Percentiles rank a stretch among this genome's conserved stretches.
Evolutionary conservation across 768 basidiomycete species (phyloP).

Genomic region (Scleroderma citrinum): DNA sequence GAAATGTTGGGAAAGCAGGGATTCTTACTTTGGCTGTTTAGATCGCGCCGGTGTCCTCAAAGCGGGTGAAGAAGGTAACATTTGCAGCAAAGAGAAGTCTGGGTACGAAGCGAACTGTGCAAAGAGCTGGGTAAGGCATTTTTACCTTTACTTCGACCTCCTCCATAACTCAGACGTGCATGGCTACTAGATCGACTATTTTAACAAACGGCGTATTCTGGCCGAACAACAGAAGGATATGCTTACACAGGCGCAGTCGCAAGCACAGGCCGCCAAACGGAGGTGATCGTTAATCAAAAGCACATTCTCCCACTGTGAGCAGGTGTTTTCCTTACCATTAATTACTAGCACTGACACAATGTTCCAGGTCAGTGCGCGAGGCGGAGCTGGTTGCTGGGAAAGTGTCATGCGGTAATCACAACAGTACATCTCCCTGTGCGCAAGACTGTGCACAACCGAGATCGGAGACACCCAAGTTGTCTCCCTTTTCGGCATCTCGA

Average conservation of each 20-base stretch:
- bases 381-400: no score
- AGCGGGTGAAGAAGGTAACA: constrained; percentile 62
- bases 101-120: constrained; percentile 72
- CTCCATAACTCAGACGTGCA: neutral
- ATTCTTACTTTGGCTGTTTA: constrained; percentile 81
- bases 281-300: neutral
- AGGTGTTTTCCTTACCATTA: neutral
- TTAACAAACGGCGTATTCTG: constrained; percentile 84
- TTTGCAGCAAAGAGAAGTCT: constrained; percentile 52
- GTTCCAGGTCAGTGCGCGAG: neutral
- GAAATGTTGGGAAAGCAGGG: constrained; percentile 81
- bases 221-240: constrained; percentile 74
- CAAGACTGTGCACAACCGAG: no score
- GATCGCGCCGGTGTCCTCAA: constrained; percentile 63
- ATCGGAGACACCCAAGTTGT: no score
- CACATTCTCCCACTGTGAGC: neutral
- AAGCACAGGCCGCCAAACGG: constrained; percentile 21
- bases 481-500: no score
- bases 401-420: no score
- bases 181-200: constrained; percentile 86
- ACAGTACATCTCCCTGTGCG: no score
- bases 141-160: neutral
- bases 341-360: neutral
- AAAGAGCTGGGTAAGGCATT: constrained; percentile 75
- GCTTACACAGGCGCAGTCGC: constrained; percentile 42